Percentiles rank a stretch among this genome's conserved stretches.
Evolutionary conservation across 768 basidiomycete species (phyloP).

Genomic region (Chalciporus sphaerocephalus): DNA sequence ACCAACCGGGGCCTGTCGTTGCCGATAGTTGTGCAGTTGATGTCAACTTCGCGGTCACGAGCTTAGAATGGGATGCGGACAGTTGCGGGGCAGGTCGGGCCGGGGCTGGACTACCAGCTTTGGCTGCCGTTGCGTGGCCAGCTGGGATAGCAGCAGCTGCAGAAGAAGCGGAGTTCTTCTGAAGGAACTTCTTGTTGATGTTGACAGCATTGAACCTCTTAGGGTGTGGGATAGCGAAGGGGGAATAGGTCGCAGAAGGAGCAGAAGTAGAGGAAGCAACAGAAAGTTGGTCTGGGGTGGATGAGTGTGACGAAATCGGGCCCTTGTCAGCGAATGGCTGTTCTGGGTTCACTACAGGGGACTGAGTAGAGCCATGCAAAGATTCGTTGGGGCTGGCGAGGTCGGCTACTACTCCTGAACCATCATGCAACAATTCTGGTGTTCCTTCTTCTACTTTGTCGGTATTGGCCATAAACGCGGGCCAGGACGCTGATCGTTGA

Average conservation of each 20-base stretch:
- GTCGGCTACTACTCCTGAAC: slow-evolving; percentile 5
- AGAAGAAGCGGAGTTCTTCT: slow-evolving; percentile 72
- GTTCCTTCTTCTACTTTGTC: slow-evolving; percentile 45
- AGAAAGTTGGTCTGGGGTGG: slow-evolving; percentile 18
- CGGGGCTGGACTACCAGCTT: slow-evolving; percentile 49
- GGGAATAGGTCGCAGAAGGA: slow-evolving; percentile 10
- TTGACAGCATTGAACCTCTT: slow-evolving; percentile 90
- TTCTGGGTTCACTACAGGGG: slow-evolving; percentile 14
- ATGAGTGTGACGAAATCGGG: slow-evolving; percentile 8
- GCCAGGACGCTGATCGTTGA: slow-evolving; percentile 47
- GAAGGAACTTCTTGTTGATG: slow-evolving; percentile 95
- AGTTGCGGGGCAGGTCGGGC: slow-evolving; percentile 56
- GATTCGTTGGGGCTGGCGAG: slow-evolving; percentile 4
- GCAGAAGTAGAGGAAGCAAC: slow-evolving; percentile 4
- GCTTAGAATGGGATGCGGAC: slow-evolving; percentile 63
- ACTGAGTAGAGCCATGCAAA: slow-evolving; percentile 13
- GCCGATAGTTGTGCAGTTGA: slow-evolving; percentile 55
- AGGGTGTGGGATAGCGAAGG: slow-evolving; percentile 44
- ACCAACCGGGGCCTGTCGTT: slow-evolving; percentile 66
- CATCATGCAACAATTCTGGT: slow-evolving; percentile 38
- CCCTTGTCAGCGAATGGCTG: slow-evolving; percentile 8
- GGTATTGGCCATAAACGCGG: slow-evolving; percentile 80
- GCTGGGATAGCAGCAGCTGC: slow-evolving; percentile 43
- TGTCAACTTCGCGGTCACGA: slow-evolving; percentile 86
- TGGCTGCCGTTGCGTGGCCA: slow-evolving; percentile 38